Evolutionary conservation across 2,329 filamentous ascomycete species (phyloP), one percentile per base, ranked within the genome.

Genomic region (Aspergillus niger): DNA sequence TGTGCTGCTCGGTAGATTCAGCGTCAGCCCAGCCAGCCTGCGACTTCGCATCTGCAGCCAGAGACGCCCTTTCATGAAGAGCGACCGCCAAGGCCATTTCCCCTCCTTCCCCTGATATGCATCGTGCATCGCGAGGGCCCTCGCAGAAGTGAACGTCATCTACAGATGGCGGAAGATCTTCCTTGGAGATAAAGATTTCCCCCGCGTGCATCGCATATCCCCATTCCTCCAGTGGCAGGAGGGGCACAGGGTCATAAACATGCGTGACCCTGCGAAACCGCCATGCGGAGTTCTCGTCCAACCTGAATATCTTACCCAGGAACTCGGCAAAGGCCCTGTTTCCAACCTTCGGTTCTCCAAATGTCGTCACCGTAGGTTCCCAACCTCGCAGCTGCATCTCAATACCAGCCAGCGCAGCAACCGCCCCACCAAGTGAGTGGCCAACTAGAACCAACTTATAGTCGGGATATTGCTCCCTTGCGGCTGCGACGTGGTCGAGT

Each of bases 371-470:
- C 13, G 83, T 77, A 2, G 93, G 87, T 8, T 89, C 77, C 87
- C 89, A 95, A 17, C 90, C 91, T n/a, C 89, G 81, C 0, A 88
- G 84, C 60, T 87, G 84, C 70, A 97, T 85, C 71, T 99, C 95
- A 30, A 97, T 81, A 1, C 86, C 91, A 0, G 93, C 95, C 3
- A 99, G 84, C 1, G 91, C 89, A 2, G 95, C 94, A 2, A 99
- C 91, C 0, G 95, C 93, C 15, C 95, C 95, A 20, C 95, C 95
- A 0, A 99, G 86, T 54, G 91, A 96, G 75, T 99, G 95, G 0
- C 95, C 95, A 7, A 97, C 87, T 3, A 99, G 81, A 24, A 90
- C 87, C 13, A 98, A 79, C 43, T 86, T 80, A 69, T 96, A 94
- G 24, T 85, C 79, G 0, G 91, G 91, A 70, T 94, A 85, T 44